Percentiles rank a stretch among this genome's conserved stretches.
These are phyloP conservation scores for Tylopilus sp. DNA, from an alignment of 768 basidiomycete genomes.

Conservation along the genomic window DNA sequence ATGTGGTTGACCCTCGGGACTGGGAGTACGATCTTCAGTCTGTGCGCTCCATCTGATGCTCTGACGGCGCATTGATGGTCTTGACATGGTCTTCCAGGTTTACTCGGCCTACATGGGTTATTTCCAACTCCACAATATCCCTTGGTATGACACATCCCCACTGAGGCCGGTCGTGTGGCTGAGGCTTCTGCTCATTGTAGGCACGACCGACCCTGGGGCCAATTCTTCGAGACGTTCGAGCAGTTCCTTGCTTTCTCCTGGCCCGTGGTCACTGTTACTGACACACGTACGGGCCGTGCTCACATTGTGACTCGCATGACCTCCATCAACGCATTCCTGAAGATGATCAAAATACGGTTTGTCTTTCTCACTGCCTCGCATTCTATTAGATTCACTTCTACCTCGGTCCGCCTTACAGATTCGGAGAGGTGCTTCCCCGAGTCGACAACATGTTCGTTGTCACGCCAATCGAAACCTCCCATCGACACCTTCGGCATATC, in stretches of 20 bases:
- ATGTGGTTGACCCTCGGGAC: constrained; percentile 67
- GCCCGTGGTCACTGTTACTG: constrained; percentile 78
- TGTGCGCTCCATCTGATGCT: constrained; percentile 38
- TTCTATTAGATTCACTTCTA: background rate
- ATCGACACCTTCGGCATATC: constrained; percentile 68
- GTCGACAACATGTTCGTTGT: constrained; percentile 71
- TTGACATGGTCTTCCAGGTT: constrained; percentile 32
- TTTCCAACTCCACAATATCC: constrained; percentile 66
- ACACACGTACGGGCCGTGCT: constrained; percentile 63
- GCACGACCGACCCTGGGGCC: constrained; percentile 81
- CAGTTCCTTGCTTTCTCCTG: constrained; percentile 79
- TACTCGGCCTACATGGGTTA: constrained; percentile 79
- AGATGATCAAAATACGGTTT: constrained; percentile 82
- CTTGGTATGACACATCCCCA: constrained; percentile 45
- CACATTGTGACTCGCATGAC: constrained; percentile 78
- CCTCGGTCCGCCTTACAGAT: constrained; percentile 33
- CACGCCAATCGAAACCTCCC: constrained; percentile 62
- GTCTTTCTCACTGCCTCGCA: background rate
- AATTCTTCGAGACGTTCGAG: constrained; percentile 74
- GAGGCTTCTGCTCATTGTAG: constrained; percentile 31
- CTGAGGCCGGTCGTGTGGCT: background rate
- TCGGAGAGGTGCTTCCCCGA: constrained; percentile 70
- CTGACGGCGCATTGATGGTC: background rate
- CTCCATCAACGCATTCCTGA: constrained; percentile 70
- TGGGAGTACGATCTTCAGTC: constrained; percentile 83